Evolutionary conservation across 169 alveolate species (phyloP).

Genomic region (Haemoproteus tartakovskyi): DNA sequence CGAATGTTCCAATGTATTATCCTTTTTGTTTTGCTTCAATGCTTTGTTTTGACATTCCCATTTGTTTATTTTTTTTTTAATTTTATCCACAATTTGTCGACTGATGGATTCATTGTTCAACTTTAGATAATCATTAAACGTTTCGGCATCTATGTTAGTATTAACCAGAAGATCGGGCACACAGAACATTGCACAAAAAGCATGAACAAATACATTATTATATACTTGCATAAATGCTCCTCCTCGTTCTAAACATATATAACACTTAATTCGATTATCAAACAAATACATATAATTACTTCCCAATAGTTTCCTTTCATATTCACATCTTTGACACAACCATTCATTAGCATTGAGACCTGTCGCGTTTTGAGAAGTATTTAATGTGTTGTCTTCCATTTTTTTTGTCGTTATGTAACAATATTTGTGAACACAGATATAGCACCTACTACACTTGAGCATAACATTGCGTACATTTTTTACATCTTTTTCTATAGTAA

Average conservation of each 20-base stretch:
- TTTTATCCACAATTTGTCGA: conserved; percentile 2
- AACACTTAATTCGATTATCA: conserved; percentile 33
- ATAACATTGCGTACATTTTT: conserved; percentile 16
- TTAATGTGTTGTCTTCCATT: conserved; percentile 17
- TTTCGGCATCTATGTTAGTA: conserved; percentile 14
- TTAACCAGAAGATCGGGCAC: conserved; percentile 48
- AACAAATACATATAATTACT: conserved; percentile 31
- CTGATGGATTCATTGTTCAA: conserved; percentile 13
- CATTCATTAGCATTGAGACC: conserved; percentile 29
- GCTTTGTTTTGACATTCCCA: neutral
- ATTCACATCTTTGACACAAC: conserved; percentile 62
- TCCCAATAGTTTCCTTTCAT: conserved; percentile 47
- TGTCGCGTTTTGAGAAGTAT: neutral
- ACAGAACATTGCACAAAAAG: conserved; percentile 54
- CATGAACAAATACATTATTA: conserved; percentile 26
- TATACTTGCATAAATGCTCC: conserved; percentile 46
- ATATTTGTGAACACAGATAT: conserved; percentile 52
- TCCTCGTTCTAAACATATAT: conserved; percentile 61
- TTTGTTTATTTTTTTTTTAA: neutral
- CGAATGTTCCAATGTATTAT: too few species aligned
- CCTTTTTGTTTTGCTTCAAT: too few species aligned
- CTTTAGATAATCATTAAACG: conserved; percentile 16
- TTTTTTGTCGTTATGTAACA: conserved; percentile 49
- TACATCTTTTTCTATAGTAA: conserved; percentile 14
- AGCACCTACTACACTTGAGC: conserved; percentile 47